These are phyloP conservation scores for Entophlyctis luteolus DNA, from an alignment of 192 early-diverging fungal species.

Conservation along the genomic window DNA sequence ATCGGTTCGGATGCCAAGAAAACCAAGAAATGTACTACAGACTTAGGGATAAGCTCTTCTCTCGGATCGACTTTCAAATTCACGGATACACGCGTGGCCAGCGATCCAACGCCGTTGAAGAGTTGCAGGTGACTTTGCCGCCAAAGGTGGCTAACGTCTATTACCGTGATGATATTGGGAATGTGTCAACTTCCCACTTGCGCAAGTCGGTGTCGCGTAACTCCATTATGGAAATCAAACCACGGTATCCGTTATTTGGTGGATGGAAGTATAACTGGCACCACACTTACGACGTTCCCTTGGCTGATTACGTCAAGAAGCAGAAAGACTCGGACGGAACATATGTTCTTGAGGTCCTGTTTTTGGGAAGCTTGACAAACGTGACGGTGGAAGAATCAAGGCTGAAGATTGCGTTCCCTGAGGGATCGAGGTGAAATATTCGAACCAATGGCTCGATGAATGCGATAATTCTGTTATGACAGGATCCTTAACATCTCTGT, in stretches of 20 bases:
- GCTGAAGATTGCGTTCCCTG: conserved; percentile 80
- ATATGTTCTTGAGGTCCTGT: conserved; percentile 66
- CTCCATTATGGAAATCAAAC: conserved; percentile 70
- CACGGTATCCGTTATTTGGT: conserved; percentile 91
- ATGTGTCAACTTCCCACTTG: conserved; percentile 87
- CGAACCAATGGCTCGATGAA: neutral
- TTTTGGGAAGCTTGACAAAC: conserved; percentile 62
- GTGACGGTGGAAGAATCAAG: conserved; percentile 62
- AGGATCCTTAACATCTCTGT: conserved; percentile 58
- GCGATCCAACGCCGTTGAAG: conserved; percentile 50
- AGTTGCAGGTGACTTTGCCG: conserved; percentile 62
- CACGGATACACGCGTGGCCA: conserved; percentile 35
- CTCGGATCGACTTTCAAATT: conserved; percentile 63
- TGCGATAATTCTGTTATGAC: too few species aligned
- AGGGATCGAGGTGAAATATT: conserved; percentile 75
- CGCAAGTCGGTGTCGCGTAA: conserved; percentile 20
- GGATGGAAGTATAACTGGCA: conserved; percentile 98
- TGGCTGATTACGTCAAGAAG: conserved; percentile 61
- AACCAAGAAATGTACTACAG: conserved; percentile 22
- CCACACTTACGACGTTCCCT: conserved; percentile 82
- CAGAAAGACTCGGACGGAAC: conserved; percentile 34
- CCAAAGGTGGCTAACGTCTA: conserved; percentile 68
- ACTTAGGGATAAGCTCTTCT: conserved; percentile 56
- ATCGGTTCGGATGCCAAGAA: neutral
- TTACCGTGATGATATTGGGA: conserved; percentile 89